These are phyloP conservation scores for Beta corolliflora DNA, from an alignment of 179 eudicot genomes.

Conservation along the genomic window DNA sequence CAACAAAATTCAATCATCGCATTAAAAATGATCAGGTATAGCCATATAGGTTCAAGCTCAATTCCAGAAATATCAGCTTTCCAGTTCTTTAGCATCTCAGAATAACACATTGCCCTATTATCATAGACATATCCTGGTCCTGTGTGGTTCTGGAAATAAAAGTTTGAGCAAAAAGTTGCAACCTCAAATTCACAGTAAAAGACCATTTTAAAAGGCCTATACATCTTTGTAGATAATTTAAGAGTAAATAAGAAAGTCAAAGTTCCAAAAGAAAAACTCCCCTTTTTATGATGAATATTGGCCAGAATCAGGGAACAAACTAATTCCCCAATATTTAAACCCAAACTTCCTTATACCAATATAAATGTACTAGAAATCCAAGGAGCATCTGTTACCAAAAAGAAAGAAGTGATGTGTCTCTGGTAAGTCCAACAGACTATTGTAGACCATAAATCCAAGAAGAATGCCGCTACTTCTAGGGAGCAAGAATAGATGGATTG, in stretches of 20 bases:
- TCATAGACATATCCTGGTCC: neutral
- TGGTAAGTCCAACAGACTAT: neutral
- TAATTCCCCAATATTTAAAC: neutral
- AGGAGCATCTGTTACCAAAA: neutral
- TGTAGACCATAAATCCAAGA: neutral
- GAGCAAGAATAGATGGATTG: neutral
- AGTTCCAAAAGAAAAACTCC: neutral
- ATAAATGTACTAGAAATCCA: neutral
- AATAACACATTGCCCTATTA: neutral
- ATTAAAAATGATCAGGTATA: neutral
- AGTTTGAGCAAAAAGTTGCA: neutral
- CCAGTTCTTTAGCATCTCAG: neutral
- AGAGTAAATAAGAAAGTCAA: neutral
- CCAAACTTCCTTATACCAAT: neutral
- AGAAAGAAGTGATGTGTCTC: neutral
- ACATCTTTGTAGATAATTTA: neutral
- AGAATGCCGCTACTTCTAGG: neutral
- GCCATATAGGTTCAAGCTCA: neutral
- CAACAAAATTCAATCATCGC: slow-evolving; percentile 5
- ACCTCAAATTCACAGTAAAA: neutral
- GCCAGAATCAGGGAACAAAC: neutral
- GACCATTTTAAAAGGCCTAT: neutral
- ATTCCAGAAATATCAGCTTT: neutral
- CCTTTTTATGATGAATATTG: neutral
- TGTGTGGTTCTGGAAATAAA: neutral